Base-by-base conservation (phyloP, 2,329 filamentous ascomycete genomes). In the Fusarium tricinctum region DNA sequence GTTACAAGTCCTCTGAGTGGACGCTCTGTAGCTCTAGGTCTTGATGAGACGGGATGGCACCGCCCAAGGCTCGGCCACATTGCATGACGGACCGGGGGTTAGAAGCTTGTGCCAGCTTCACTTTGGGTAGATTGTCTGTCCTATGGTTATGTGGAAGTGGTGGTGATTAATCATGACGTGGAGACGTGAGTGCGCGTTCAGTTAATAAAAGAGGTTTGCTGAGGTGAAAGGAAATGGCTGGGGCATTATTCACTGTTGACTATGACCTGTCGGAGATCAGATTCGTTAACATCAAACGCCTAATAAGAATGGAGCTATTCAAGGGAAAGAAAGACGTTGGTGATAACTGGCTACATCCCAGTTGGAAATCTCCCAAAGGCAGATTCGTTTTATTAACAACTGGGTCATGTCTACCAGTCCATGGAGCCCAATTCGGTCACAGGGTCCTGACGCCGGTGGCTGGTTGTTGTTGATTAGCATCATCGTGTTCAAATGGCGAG, bases 71-170 rank as follows among this genome's bases (percentile, higher is more conserved):
- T 64, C 47, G 56, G 62, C 43, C 47, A 38, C 71, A 73, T 72
- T 70, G 69, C 63, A 72, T 70, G 64, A 64, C 40, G 53, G 61
- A 61, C 64, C 58, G 66, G 58, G 60, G 59, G 59, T 58, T 50
- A 51, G 62, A 66, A 73, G 69, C 69, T 73, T 73, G 71, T 73
- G 55, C 62, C 65, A 58, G 69, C 68, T 58, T 69, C 60, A 64
- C 59, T 63, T 63, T 40, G 23, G 17, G 39, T 51, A 40, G 45
- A 51, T 57, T 46, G n/a, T 42, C 22, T 45, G 20, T 42, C 15
- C 40, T 42, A 23, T 61, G 40, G 17, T 38, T 38, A 12, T 38
- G 33, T 17, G 15, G 56, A 58, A 26, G 53, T 64, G 38, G 38
- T 35, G 12, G 45, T 50, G 40, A 58, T 55, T 52, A 55, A 69